These are phyloP conservation scores for Hypoxylon sp. DNA, from an alignment of 2,329 filamentous ascomycete genomes.

Conservation along the genomic window DNA sequence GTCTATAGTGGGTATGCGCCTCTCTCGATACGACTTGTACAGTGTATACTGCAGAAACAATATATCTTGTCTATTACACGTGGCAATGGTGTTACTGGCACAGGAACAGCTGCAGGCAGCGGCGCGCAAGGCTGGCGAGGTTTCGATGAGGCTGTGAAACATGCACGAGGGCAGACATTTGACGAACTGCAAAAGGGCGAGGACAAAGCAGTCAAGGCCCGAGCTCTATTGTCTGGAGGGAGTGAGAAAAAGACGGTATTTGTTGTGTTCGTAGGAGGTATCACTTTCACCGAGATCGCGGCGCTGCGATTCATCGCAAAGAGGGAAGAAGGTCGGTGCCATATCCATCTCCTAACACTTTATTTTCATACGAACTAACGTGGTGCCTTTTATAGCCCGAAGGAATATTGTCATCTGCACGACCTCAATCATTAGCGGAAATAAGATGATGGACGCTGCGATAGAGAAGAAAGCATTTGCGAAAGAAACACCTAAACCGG, in stretches of 20 bases:
- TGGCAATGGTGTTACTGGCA: conserved; percentile 62
- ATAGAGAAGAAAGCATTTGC: conserved; percentile 76
- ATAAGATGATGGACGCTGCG: conserved; percentile 85
- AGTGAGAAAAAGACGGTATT: conserved; percentile 84
- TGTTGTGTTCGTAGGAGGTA: conserved; percentile 97
- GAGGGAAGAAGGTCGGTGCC: conserved; percentile 73
- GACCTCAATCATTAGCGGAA: conserved; percentile 89
- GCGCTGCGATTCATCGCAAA: conserved; percentile 89
- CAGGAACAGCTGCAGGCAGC: conserved; percentile 59
- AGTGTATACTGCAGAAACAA: conserved; percentile 91
- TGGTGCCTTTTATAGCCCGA: conserved; percentile 59
- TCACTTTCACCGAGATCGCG: conserved; percentile 95
- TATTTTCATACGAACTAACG: conserved; percentile 23
- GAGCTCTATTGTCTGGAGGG: conserved; percentile 80
- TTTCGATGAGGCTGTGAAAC: conserved; percentile 91
- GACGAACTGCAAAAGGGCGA: conserved; percentile 92
- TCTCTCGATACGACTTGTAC: conserved; percentile 87
- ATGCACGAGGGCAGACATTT: conserved; percentile 87
- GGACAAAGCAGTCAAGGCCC: conserved; percentile 88
- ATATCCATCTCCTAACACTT: conserved; percentile 10
- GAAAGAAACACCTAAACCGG: conserved; percentile 48
- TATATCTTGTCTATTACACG: conserved; percentile 77
- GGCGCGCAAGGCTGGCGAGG: conserved; percentile 86
- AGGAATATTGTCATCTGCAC: conserved; percentile 91
- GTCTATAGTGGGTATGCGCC: conserved; percentile 98